Base-by-base conservation (phyloP, 1,284 basidiomycete genomes). In the Naganishia sp. region DNA sequence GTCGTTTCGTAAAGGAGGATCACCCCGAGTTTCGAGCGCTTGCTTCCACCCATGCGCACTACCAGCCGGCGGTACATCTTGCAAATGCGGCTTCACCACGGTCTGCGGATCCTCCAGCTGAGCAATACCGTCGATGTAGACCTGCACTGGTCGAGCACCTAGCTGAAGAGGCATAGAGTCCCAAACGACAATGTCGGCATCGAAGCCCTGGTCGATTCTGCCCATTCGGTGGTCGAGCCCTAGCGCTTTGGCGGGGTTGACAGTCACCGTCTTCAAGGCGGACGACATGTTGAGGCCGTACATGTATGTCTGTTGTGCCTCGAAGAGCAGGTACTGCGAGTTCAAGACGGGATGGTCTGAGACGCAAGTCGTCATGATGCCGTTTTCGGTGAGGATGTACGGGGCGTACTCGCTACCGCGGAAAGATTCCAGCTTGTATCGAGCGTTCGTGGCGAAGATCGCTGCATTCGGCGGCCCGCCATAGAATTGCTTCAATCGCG, bases 261-360 rank as follows among this genome's bases (percentile, higher is more conserved):
- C 86, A 0, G 87, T 95, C 18, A 95, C 88, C 2, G 90, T 66
- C 39, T 58, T 56, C 23, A 80, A 66, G 0, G 79, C 73, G 32
- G 71, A 67, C 0, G 74, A 74, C 43, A 71, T 73, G 69, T 79
- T 75, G 23, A 83, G 72, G 11, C 82, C 82, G 67, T 80, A 94
- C 75, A 89, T 89, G 73, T 93, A 87, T 1, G 89, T 91, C 76
- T 94, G 90, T 65, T 91, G 90, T 0, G 93, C 92, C 77, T 96
- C 92, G 73, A 87, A 88, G 2, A 92, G 75, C 11, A 96, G 81
- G 74, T 87, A 86, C 6, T 93, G 84, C 39, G 89, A 90, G 74
- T 94, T 87, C 21, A 92, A 72, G 4, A 84, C 87, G 0, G 86
- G 84, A 71, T 89, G 88, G 74, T 90, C 88, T 50, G 84, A 85